Evolutionary conservation across 73 alveolate species (phyloP), one percentile per base, ranked within the genome.

Genomic region (Strombidium stylifer): DNA sequence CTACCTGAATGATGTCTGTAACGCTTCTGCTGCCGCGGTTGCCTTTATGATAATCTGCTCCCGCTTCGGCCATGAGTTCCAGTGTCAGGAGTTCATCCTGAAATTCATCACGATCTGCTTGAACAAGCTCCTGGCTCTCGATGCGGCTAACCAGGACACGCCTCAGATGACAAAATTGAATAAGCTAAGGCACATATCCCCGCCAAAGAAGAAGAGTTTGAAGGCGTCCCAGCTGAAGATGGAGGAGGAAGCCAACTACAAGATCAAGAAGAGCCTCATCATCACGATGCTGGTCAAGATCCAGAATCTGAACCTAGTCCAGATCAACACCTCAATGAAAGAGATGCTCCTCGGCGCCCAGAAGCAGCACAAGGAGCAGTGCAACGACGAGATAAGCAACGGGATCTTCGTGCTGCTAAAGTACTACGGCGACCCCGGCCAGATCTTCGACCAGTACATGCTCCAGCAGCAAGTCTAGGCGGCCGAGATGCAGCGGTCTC

Each of bases 401-500:
- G 97, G 96, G 0, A 81, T 90, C 49, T 31, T 74, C 85, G 79
- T 74, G 34, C 51, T 90, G 18, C 69, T 90, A n/a, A 84, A 66
- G 20, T 75, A 74, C 69, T 80, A 76, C 74, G 96, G 98, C 0
- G 92, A 87, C 53, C 87, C 94, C 2, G 86, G 83, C 12, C 45
- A 67, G 10, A 45, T 81, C 6, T 37, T 82, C 42, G 87, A 75
- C 8, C 32, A 65, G 0, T 69, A 68, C 62, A 53, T 73, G 32
- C 20, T 34, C 20, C 62, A 67, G 66, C 70, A 46, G 31, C 42
- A n/a, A n/a, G n/a, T n/a, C n/a, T n/a, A n/a, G n/a, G n/a, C n/a
- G n/a, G n/a, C n/a, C n/a, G n/a, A n/a, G n/a, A n/a, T n/a, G n/a
- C n/a, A n/a, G n/a, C n/a, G n/a, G n/a, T n/a, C n/a, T n/a, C n/a